phyloP scores from a whole-genome alignment of 1,284 basidiomycete species.

The Ganoderma sp. region DNA sequence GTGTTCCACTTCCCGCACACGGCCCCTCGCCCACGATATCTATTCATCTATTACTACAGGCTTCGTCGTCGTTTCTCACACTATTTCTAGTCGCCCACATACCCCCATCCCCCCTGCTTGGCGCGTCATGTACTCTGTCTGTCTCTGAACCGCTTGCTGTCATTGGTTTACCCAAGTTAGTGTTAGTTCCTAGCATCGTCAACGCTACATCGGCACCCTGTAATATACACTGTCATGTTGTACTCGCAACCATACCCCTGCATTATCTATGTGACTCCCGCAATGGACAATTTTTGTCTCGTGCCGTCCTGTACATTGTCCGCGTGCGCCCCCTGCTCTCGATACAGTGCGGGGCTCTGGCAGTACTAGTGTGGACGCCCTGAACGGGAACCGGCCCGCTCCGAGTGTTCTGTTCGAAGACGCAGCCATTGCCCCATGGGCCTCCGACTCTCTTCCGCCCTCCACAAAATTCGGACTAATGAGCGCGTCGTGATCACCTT shows the following conservation, averaged over 20 bases:
- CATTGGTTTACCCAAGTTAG: no score
- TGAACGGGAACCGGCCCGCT: neutral
- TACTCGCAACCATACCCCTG: neutral
- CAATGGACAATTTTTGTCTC: neutral
- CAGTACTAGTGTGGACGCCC: neutral
- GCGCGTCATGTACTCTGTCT: neutral
- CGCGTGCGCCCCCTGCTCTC: neutral
- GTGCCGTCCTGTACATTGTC: no score
- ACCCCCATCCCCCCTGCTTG: slow-evolving; percentile 7
- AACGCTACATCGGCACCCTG: neutral
- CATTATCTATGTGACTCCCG: neutral
- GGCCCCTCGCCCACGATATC: neutral
- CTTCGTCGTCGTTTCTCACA: neutral
- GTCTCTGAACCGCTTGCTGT: neutral
- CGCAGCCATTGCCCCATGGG: no score
- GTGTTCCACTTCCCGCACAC: neutral
- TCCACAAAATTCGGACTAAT: no score
- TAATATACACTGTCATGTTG: slow-evolving; percentile 1
- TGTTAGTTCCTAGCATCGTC: neutral
- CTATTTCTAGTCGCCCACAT: neutral
- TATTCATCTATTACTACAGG: neutral
- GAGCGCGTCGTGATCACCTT: neutral
- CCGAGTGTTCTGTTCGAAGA: no score
- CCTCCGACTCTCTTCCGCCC: no score
- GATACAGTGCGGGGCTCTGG: neutral